Evolutionary conservation across 805 yeast genomes (phyloP).

Genomic region (Hanseniaspora thailandica): DNA sequence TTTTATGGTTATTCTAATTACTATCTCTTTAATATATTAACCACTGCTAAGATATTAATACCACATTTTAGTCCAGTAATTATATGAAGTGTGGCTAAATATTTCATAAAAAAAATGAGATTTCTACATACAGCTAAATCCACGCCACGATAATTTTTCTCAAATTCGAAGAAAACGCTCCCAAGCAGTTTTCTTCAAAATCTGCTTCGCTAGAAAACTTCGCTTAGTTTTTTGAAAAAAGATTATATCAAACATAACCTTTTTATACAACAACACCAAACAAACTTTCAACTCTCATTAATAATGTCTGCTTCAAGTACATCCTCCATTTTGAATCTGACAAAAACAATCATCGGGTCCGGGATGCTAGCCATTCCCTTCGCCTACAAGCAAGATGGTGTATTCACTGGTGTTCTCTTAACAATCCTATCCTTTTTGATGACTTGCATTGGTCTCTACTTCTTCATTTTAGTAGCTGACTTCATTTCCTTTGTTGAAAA

Average conservation of each 20-base stretch:
- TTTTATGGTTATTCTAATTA: neutral
- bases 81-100: no score
- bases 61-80: no score
- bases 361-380: slow-evolving; percentile 65
- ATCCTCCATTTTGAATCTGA: slow-evolving; percentile 55
- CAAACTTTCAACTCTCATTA: neutral
- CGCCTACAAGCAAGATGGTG: slow-evolving; percentile 56
- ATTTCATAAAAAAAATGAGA: no score
- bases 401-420: slow-evolving; percentile 44
- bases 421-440: slow-evolving; percentile 52
- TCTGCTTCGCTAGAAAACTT: no score
- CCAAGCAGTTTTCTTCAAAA: no score
- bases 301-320: slow-evolving; percentile 34
- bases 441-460: slow-evolving; percentile 54
- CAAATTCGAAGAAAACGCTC: no score
- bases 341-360: slow-evolving; percentile 70
- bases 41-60: no score
- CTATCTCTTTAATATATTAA: no score
- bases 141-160: no score
- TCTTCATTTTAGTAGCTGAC: slow-evolving; percentile 10
- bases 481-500: slow-evolving; percentile 37
- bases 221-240: no score
- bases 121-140: no score
- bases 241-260: no score
- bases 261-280: neutral